Evolutionary conservation across 2,329 filamentous ascomycete genomes (phyloP), one percentile per base, ranked within the genome.

Genomic region (Colletotrichum gloeosporioides): DNA sequence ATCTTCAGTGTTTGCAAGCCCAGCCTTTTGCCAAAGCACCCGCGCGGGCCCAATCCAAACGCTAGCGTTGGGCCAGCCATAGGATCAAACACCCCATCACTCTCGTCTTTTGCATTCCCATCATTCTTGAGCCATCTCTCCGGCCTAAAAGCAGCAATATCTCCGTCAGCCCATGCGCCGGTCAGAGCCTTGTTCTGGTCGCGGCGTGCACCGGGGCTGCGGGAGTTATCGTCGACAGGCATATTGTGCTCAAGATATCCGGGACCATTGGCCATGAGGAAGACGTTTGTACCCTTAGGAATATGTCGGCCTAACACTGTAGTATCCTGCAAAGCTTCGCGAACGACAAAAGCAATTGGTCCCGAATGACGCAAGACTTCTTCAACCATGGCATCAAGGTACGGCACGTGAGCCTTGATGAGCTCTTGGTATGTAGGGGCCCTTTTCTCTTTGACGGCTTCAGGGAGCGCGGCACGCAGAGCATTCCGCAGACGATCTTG

Each of bases 21-120:
- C 73, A 87, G 75, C 73, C 78, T 82, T 72, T 80, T 82, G 0
- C 86, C 86, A 64, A 82, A 87, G 69, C 86, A 87, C 4, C 82
- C 82, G 5, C 86, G 77, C 8, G 82, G 80, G 0, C 86, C 86
- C 7, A 80, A 53, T 0, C 84, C 83, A 77, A 87, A 87, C 0
- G 82, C 78, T 49, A 85, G 77, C 8, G 70, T 80, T 0, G 84
- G 85, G 0, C 85, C 85, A 2, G 85, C 83, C 57, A 79, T 73
- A 1, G 81, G 67, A 61, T 84, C 81, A 39, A 84, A 86, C 7
- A 78, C 78, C 32, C 53, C 71, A 3, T 62, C 29, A 39, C 78
- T 69, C 6, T 65, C 32, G 6, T 39, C 62, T 13, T 77, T 8
- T 27, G n/a, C 4, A 59, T 69, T 25, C 27, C 70, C 15, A 71